Base-by-base conservation (phyloP, 2,329 filamentous ascomycete genomes). In the Aspergillus neotritici region DNA sequence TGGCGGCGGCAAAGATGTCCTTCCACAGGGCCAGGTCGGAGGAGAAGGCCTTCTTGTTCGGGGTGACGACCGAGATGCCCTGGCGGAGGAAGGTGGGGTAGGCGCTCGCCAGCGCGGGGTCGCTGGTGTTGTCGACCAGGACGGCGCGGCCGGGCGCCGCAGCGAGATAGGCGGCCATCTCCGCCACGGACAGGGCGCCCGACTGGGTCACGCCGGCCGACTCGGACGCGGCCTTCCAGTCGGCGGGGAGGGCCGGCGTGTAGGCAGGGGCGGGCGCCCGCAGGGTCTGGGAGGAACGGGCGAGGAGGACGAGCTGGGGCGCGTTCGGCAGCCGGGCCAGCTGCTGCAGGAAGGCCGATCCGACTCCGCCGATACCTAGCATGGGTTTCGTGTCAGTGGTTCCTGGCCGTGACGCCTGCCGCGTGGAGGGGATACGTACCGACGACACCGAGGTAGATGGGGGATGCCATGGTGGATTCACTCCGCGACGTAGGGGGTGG, bases 11-110 rank as follows among this genome's bases (percentile, higher is more conserved):
- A 67, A 94, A 94, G 62, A 98, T 96, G 50, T 86, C 80, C 60
- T 87, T 79, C 90, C 91, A 98, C 43, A 95, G 74, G 55, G 81
- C 75, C 58, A 87, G 82, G 35, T 80, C 82, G 45, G 86, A 83
- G 0, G 88, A 94, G 70, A 98, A 98, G 11, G 86, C 91, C 71
- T 98, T 98, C 76, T 98, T 98, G 77, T 97, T 98, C 34, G 93
- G 90, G 1, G 93, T 98, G 21, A 97, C 87, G 57, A 98, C 82
- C 67, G 82, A 91, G 66, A 98, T 83, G 10, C 90, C 91, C 51
- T 82, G 80, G 58, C 79, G 77, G 48, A 98, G 74, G 67, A 94
- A 87, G 36, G 78, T 67, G 1, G 93, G 90, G 68, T 98, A 98
- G 25, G 79, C 71, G 48, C 86, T 79, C 37, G 91, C 93, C 25